These are phyloP conservation scores for Acer negundo DNA, from an alignment of 345 rosid species.

Conservation along the genomic window DNA sequence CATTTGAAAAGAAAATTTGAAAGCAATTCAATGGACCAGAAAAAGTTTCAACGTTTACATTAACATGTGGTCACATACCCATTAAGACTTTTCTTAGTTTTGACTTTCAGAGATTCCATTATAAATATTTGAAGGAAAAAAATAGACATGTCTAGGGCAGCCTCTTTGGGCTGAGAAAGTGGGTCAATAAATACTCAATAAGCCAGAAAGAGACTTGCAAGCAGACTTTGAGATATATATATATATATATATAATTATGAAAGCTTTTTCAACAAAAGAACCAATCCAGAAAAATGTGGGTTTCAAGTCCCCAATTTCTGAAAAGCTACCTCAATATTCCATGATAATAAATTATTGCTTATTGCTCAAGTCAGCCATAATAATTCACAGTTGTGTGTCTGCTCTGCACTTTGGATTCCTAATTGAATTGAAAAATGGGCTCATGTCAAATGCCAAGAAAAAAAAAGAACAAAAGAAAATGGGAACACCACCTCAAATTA, in stretches of 20 bases:
- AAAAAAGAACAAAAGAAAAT: neutral
- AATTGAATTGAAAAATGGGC: slow-evolving; percentile 25
- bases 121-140: neutral
- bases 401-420: slow-evolving; percentile 19
- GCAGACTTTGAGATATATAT: neutral
- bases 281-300: slow-evolving; percentile 17
- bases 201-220: slow-evolving; percentile 12
- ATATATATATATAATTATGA: neutral
- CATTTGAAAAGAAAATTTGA: neutral
- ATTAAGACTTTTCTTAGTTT: neutral
- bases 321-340: neutral
- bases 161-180: slow-evolving; percentile 27
- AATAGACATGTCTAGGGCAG: neutral
- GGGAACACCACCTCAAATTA: slow-evolving; percentile 21
- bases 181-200: slow-evolving; percentile 8
- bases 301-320: slow-evolving; percentile 10
- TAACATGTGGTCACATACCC: neutral
- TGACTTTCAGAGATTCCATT: neutral
- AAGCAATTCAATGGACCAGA: neutral
- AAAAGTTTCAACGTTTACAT: neutral
- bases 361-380: slow-evolving; percentile 9
- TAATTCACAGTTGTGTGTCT: slow-evolving; percentile 15
- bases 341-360: neutral
- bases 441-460: slow-evolving; percentile 19
- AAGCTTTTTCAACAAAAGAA: slow-evolving; percentile 4